A percentile compares a stretch with the other conserved stretches of the same genome.
These are phyloP conservation scores for Paramecium octaurelia DNA, from an alignment of 73 alveolate species.

Conservation along the genomic window DNA sequence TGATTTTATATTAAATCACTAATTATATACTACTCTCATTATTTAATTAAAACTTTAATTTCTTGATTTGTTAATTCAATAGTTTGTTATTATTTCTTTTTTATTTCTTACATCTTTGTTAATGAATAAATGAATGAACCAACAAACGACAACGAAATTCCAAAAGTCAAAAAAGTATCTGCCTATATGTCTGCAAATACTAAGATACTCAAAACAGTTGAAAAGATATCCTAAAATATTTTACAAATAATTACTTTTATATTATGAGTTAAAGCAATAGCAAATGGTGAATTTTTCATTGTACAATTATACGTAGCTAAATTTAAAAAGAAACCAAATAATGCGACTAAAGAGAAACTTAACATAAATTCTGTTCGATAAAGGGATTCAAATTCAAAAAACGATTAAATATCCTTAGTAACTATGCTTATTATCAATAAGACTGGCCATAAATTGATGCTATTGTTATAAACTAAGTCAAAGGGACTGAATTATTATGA, in stretches of 20 bases:
- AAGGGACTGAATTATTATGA: background rate
- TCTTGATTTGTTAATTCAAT: background rate
- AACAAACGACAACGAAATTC: background rate
- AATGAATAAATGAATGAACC: background rate
- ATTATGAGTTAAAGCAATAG: slow-evolving; percentile 31
- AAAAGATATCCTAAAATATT: background rate
- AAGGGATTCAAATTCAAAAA: background rate
- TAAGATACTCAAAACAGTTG: background rate
- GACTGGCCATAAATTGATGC: slow-evolving; percentile 11
- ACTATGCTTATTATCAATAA: background rate
- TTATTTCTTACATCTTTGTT: background rate
- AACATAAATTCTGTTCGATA: slow-evolving; percentile 23
- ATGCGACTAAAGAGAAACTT: background rate
- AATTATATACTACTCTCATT: background rate
- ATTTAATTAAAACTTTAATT: background rate
- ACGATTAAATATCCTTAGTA: background rate
- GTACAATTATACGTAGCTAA: slow-evolving; percentile 25
- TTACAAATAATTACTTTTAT: background rate
- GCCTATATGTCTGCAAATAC: background rate
- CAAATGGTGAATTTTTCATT: slow-evolving; percentile 43
- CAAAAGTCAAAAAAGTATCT: background rate
- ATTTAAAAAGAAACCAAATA: slow-evolving; percentile 27
- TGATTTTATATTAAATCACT: background rate
- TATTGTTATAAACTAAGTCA: slow-evolving; percentile 17
- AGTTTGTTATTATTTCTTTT: background rate